Evolutionary conservation across 768 basidiomycete genomes (phyloP), one percentile per base, ranked within the genome.

Genomic region (Lactarius evosmus): DNA sequence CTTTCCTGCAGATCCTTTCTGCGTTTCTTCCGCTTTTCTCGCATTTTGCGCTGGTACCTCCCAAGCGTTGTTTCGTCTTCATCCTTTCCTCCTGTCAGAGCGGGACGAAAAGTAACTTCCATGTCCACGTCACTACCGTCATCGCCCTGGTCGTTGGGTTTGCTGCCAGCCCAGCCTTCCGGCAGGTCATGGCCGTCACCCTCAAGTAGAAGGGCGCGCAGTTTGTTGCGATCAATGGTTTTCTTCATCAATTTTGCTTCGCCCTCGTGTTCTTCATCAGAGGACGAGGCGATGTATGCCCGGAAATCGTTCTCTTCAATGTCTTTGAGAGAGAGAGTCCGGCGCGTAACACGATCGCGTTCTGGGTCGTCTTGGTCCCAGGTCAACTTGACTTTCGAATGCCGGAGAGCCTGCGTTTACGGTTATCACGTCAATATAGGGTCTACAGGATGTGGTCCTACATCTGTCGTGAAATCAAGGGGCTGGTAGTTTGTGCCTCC

Each of bases 341-440:
- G 88, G 52, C 94, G 85, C 1, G 95, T 93, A 55, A 95, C 70
- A 50, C 85, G 85, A 61, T 81, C 82, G 44, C 96, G 88, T 70
- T 95, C 90, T 0, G 91, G 88, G 69, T 98, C 95, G 74, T 98
- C 97, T 60, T 95, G 92, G 68, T 99, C 97, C 97, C 97, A 99
- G 5, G 95, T 97, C 34, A 98, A 82, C 71, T 93, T 97, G 64
- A 98, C 96, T 79, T 94, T 97, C 16, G 97, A 99, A 73, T 98
- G 95, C 6, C 96, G 89, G 6, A 99, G 84, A 11, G 96, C 96
- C 95, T 98, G 17, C n/a, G 34, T n/a, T n/a, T 50, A n/a, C 9
- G 14, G 44, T 64, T 29, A 64, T n/a, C 17, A 27, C 0, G 17
- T 14, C 22, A 44, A 50, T 6, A 32, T 25, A 33, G 0, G 17